Evolutionary conservation across 1,284 basidiomycete species (phyloP), one percentile per base, ranked within the genome.

Genomic region (Cryptococcus sp.): DNA sequence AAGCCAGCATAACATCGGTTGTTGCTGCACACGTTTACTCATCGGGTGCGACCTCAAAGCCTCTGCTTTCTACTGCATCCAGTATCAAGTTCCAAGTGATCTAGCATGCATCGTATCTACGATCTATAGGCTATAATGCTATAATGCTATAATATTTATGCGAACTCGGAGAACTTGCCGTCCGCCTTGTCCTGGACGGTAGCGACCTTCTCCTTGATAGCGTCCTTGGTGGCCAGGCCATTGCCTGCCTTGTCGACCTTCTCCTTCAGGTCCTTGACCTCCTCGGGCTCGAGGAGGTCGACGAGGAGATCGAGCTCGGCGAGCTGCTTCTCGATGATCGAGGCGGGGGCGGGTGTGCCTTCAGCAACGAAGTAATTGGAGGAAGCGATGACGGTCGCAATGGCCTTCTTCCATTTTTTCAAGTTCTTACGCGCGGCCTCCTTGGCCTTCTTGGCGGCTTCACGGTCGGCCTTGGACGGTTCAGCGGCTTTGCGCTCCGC

Each of bases 391-490:
- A 83, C 74, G 53, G 78, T 76, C 44, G 80, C 70, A 62, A 82
- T 71, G 49, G 76, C 59, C 76, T 83, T 83, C 73, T 82, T 81
- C 75, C 80, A 80, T 74, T 82, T 82, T 72, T 82, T 82, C 66
- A 82, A 68, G 72, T 82, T 81, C 77, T 81, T 81, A 71, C 78
- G 79, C 41, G 82, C 83, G 22, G 86, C 85, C 67, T 88, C 85
- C 67, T 86, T 83, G n/a, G 91, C 91, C 84, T 98, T 98, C 84
- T 99, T 99, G 22, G 93, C 92, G 50, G 93, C 94, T 58, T 82
- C 83, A 50, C 80, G 77, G 74, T 88, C 91, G 3, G 89, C 90
- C 72, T 79, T 73, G 64, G 69, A 70, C 16, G 69, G 66, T 59
- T 75, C 68, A 31, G 58, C 74, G 72, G 71, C 70, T 65, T 76